Evolutionary conservation across 2,329 filamentous ascomycete genomes (phyloP).

Genomic region (Mariannaea sp.): DNA sequence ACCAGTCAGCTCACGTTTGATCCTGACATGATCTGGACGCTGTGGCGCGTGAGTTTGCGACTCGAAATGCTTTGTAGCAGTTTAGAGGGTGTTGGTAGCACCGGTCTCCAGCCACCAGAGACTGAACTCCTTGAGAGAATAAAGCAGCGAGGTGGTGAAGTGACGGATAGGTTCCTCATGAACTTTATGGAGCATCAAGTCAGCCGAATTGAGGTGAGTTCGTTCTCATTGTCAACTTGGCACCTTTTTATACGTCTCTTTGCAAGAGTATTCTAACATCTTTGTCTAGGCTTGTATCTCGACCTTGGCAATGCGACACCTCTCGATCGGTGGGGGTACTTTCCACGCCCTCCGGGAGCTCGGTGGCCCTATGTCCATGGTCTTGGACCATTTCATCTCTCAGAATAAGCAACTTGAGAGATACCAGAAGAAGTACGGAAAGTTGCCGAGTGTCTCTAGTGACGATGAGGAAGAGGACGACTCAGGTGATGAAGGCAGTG

Average conservation of each 20-base stretch:
- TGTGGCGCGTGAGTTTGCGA: conserved; percentile 88
- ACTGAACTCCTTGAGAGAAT: conserved; percentile 77
- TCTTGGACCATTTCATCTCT: conserved; percentile 65
- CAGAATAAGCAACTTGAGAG: conserved; percentile 67
- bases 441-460: conserved; percentile 41
- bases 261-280: too few relatives aligned
- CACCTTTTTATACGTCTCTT: too few relatives aligned
- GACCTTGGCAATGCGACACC: conserved; percentile 77
- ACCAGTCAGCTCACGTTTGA: conserved; percentile 75
- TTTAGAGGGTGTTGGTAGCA: conserved; percentile 71
- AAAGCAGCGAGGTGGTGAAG: conserved; percentile 73
- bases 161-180: conserved; percentile 85
- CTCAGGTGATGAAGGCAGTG: conserved; percentile 33
- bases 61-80: conserved; percentile 92
- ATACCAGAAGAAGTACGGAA: conserved; percentile 61
- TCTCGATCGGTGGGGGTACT: conserved; percentile 69
- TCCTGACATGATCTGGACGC: conserved; percentile 81
- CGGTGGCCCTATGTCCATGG: conserved; percentile 75
- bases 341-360: conserved; percentile 71
- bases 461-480: conserved; percentile 35
- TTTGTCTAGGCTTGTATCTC: conserved; percentile 76
- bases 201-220: conserved; percentile 86
- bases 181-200: conserved; percentile 95
- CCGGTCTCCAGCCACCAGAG: conserved; percentile 76
- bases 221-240: too few relatives aligned